A percentile compares a stretch with the other conserved stretches of the same genome.
Conservation (phyloP, 2,329 filamentous ascomycete species). For the Endothia cerciana region DNA sequence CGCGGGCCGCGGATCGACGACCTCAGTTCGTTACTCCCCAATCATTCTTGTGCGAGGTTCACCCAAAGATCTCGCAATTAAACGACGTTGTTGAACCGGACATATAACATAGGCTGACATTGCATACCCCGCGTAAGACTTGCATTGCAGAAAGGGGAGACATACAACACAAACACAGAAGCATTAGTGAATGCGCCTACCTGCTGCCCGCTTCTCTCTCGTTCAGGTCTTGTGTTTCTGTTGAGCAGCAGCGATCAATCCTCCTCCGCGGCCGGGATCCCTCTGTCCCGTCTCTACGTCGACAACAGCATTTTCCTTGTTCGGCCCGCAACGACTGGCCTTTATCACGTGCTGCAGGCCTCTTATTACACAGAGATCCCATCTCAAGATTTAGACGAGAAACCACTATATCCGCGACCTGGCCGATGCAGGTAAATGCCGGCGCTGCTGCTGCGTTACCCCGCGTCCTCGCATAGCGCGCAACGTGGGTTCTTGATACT, state of each 20-base stretch:
- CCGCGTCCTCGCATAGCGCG: slow-evolving; percentile 28
- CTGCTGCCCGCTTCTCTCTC: slow-evolving; percentile 10
- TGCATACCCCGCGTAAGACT: slow-evolving; percentile 18
- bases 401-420: slow-evolving; percentile 30
- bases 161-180: background rate
- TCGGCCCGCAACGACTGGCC: background rate
- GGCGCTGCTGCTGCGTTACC: slow-evolving; percentile 28
- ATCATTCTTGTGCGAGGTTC: slow-evolving; percentile 21
- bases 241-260: slow-evolving; percentile 8
- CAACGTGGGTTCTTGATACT: slow-evolving; percentile 28
- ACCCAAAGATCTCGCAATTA: slow-evolving; percentile 30
- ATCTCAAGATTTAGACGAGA: slow-evolving; percentile 31
- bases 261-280: slow-evolving; percentile 1
- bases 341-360: slow-evolving; percentile 1
- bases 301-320: background rate
- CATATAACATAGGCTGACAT: slow-evolving; percentile 25
- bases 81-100: slow-evolving; percentile 29
- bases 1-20: background rate
- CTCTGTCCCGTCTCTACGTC: slow-evolving; percentile 2
- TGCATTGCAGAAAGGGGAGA: slow-evolving; percentile 16
- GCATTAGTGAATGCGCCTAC: slow-evolving; percentile 1
- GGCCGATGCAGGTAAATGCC: slow-evolving; percentile 27
- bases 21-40: background rate
- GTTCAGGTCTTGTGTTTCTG: slow-evolving; percentile 20
- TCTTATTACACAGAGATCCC: slow-evolving; percentile 27